phyloP scores from a whole-genome alignment of 345 rosid species.

The Diplotaxis tenuifolia region DNA sequence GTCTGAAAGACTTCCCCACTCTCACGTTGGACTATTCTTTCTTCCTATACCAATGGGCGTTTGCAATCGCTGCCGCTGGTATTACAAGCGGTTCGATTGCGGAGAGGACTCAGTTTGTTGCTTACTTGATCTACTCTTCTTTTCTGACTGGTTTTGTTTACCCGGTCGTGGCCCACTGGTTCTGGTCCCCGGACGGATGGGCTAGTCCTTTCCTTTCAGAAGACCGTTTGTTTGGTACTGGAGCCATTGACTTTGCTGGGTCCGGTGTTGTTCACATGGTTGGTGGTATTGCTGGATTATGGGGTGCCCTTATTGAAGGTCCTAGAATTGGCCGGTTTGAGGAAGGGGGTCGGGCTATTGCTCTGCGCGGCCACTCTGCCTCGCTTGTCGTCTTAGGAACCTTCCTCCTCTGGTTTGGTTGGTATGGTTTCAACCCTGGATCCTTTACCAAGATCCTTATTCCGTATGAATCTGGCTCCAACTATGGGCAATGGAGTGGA shows the following conservation, averaged over 20 bases:
- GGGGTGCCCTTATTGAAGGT: conserved; percentile 82
- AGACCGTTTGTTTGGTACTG: conserved; percentile 57
- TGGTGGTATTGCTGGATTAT: conserved; percentile 72
- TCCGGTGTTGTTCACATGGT: conserved; percentile 82
- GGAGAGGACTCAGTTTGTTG: conserved; percentile 81
- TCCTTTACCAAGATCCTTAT: conserved; percentile 53
- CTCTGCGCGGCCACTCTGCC: conserved; percentile 66
- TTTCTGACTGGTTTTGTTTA: conserved; percentile 87
- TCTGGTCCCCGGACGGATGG: conserved; percentile 89
- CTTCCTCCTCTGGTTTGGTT: conserved; percentile 79
- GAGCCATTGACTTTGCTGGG: conserved; percentile 78
- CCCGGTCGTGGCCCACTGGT: conserved; percentile 91
- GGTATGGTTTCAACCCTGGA: conserved; percentile 81
- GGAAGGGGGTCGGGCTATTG: conserved; percentile 37
- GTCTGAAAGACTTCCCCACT: conserved; percentile 46
- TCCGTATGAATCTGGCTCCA: conserved; percentile 34
- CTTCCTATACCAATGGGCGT: conserved; percentile 95
- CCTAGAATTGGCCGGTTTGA: conserved; percentile 70
- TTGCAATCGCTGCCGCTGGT: conserved; percentile 93
- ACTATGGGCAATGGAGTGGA: conserved; percentile 80
- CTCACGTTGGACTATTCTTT: conserved; percentile 47
- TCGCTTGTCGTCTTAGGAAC: conserved; percentile 73
- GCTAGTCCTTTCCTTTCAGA: conserved; percentile 50
- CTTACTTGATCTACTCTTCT: conserved; percentile 81
- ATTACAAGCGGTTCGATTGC: conserved; percentile 94